phyloP scores from a whole-genome alignment of 305 asterid genomes.

The Fraxinus angustifolia region DNA sequence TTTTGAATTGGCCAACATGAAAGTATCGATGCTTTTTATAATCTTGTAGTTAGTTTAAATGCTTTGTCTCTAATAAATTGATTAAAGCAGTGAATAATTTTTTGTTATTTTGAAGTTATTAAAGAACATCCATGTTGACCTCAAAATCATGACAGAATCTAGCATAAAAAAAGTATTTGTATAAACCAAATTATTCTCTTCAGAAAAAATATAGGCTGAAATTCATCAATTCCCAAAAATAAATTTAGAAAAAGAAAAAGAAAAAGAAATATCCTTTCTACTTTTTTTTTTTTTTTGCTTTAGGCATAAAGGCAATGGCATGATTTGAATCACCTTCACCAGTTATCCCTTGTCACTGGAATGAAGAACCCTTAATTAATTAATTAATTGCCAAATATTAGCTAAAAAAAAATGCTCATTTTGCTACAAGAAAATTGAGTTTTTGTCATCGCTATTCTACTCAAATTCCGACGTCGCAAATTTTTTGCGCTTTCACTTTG shows the following conservation, averaged over 20 bases:
- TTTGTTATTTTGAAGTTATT: background rate
- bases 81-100: background rate
- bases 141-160: background rate
- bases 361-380: background rate
- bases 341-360: background rate
- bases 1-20: background rate
- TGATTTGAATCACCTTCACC: background rate
- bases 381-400: background rate
- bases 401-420: background rate
- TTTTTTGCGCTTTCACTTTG: background rate
- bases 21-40: background rate
- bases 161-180: background rate
- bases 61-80: background rate
- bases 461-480: background rate
- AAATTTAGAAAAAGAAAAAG: background rate
- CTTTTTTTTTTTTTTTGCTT: background rate
- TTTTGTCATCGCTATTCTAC: background rate
- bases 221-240: background rate
- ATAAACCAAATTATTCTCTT: background rate
- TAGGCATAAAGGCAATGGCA: background rate
- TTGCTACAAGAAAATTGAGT: background rate
- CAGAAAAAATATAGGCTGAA: background rate
- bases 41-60: background rate
- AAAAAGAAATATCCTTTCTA: background rate
- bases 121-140: background rate